Conservation (phyloP, 164 flowering plant species). For the Litsea cubeba region DNA sequence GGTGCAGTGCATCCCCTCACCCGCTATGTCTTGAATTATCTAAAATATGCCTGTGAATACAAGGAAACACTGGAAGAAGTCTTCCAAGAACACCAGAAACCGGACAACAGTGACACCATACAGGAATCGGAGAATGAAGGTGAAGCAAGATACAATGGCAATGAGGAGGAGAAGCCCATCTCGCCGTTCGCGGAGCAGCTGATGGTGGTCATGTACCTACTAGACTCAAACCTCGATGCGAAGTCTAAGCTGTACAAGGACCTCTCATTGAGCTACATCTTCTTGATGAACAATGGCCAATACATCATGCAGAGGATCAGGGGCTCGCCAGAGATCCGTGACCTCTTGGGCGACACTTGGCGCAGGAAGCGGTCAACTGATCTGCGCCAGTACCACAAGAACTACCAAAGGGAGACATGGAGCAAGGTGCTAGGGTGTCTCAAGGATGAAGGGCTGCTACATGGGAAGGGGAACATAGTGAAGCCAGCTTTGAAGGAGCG, state of each 20-base stretch:
- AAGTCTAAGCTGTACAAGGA: constrained; percentile 76
- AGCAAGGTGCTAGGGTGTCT: constrained; percentile 44
- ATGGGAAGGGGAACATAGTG: constrained; percentile 40
- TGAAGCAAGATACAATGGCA: not conserved
- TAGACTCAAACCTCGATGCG: constrained; percentile 53
- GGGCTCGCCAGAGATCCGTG: constrained; percentile 50
- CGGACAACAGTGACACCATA: not conserved
- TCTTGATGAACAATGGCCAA: constrained; percentile 87
- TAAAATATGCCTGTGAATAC: constrained; percentile 65
- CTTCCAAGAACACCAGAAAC: constrained; percentile 32
- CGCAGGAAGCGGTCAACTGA: constrained; percentile 50
- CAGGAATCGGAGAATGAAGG: constrained; percentile 7
- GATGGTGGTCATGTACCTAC: constrained; percentile 46
- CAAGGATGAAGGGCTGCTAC: constrained; percentile 53
- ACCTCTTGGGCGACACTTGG: constrained; percentile 62
- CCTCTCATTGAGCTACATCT: constrained; percentile 49
- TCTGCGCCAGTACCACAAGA: constrained; percentile 70
- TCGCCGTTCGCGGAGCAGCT: constrained; percentile 53
- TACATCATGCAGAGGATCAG: constrained; percentile 79
- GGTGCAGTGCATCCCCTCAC: constrained; percentile 91
- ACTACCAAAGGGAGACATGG: constrained; percentile 85
- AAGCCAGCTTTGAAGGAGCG: constrained; percentile 71
- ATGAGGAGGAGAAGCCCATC: not conserved
- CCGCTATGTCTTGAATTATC: constrained; percentile 74
- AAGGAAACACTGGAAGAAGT: constrained; percentile 61